A percentile compares a stretch with the other conserved stretches of the same genome.
Evolutionary conservation across 176 grass and related monocot genomes (phyloP).

Genomic region (Oryza glaberrima): DNA sequence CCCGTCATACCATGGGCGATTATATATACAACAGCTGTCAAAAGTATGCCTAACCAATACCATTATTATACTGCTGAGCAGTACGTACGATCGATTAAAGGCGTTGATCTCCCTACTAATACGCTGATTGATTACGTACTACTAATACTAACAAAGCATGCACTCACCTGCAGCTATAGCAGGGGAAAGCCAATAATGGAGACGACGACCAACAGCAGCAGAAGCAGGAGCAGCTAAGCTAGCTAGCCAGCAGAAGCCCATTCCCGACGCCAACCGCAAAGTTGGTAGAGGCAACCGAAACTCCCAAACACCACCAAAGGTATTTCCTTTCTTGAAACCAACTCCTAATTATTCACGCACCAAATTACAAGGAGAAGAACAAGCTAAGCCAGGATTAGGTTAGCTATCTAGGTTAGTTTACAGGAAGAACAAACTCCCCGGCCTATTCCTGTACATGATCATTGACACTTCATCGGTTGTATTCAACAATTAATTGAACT

Average conservation of each 20-base stretch:
- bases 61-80: slow-evolving; percentile 17
- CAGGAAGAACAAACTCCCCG: not conserved
- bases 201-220: slow-evolving; percentile 43
- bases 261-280: slow-evolving; percentile 58
- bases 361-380: slow-evolving; percentile 32
- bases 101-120: slow-evolving; percentile 44
- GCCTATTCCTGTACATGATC: not conserved
- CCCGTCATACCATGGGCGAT: slow-evolving; percentile 37
- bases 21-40: slow-evolving; percentile 22
- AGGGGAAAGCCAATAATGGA: slow-evolving; percentile 48
- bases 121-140: slow-evolving; percentile 28
- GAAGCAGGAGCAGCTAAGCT: slow-evolving; percentile 24
- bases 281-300: slow-evolving; percentile 60
- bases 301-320: slow-evolving; percentile 40
- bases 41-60: slow-evolving; percentile 39
- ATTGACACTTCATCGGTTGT: slow-evolving; percentile 9
- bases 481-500: not conserved
- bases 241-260: not conserved
- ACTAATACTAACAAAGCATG: slow-evolving; percentile 15
- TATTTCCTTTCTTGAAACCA: slow-evolving; percentile 54
- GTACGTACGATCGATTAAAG: slow-evolving; percentile 21
- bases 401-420: not conserved
- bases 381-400: slow-evolving; percentile 17
- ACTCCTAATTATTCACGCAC: slow-evolving; percentile 63
- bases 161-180: not conserved